Conservation (phyloP, 2,329 filamentous ascomycete genomes). For the Chaetothyriales sp. region DNA sequence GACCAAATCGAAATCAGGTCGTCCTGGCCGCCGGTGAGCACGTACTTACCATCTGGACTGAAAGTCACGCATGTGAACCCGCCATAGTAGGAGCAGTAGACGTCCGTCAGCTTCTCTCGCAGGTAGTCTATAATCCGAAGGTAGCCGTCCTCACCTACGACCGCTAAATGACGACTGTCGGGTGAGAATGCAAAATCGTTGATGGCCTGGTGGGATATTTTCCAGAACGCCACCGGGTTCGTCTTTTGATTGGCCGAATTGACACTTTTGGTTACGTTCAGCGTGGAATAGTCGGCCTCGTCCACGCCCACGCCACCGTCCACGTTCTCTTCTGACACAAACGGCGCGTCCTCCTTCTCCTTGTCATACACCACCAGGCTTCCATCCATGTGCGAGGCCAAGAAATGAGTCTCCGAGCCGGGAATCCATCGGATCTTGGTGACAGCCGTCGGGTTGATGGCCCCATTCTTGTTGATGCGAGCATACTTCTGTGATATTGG, state of each 20-base stretch:
- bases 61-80: slow-evolving; percentile 87
- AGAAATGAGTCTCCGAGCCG: slow-evolving; percentile 79
- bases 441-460: slow-evolving; percentile 73
- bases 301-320: slow-evolving; percentile 21
- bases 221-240: slow-evolving; percentile 88
- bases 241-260: slow-evolving; percentile 84
- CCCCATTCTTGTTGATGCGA: slow-evolving; percentile 88
- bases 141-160: slow-evolving; percentile 82
- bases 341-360: slow-evolving; percentile 77
- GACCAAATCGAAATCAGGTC: slow-evolving; percentile 96
- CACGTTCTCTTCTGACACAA: slow-evolving; percentile 52
- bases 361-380: slow-evolving; percentile 91
- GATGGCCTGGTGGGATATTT: slow-evolving; percentile 75
- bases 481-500: slow-evolving; percentile 92
- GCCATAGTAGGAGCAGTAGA: slow-evolving; percentile 86
- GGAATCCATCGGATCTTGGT: slow-evolving; percentile 87
- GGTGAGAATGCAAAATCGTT: slow-evolving; percentile 89
- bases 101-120: slow-evolving; percentile 74
- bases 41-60: slow-evolving; percentile 93
- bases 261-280: slow-evolving; percentile 77
- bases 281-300: slow-evolving; percentile 25
- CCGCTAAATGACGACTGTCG: slow-evolving; percentile 69
- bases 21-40: slow-evolving; percentile 88
- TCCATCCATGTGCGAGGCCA: slow-evolving; percentile 85
- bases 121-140: slow-evolving; percentile 84